Evolutionary conservation across 164 flowering plant genomes (phyloP).

Genomic region (Akebia trifoliata): DNA sequence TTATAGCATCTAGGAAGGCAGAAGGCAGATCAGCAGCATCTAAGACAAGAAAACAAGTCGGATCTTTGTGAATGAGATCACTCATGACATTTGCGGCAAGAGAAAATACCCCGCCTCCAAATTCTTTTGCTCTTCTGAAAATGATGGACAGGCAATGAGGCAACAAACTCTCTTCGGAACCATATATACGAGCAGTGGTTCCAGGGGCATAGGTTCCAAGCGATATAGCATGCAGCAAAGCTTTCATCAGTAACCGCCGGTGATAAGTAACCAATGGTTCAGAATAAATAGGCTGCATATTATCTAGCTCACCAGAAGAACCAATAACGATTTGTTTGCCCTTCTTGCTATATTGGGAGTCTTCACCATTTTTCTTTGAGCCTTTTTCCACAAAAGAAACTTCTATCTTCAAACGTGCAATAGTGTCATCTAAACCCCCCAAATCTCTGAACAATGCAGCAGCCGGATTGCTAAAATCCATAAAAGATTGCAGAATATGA

Average conservation of each 20-base stretch:
- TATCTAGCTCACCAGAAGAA: slow-evolving; percentile 41
- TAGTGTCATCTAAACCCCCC: slow-evolving; percentile 93
- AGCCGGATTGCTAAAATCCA: slow-evolving; percentile 93
- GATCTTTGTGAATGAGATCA: slow-evolving; percentile 92
- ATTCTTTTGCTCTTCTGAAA: slow-evolving; percentile 79
- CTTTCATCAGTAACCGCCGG: slow-evolving; percentile 71
- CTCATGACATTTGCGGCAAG: slow-evolving; percentile 95
- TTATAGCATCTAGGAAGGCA: slow-evolving; percentile 81
- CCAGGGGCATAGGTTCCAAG: slow-evolving; percentile 96
- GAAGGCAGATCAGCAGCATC: slow-evolving; percentile 80
- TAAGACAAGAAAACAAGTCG: slow-evolving; percentile 70
- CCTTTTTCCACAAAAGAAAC: slow-evolving; percentile 59
- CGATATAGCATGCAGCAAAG: slow-evolving; percentile 80
- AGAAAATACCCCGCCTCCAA: slow-evolving; percentile 94
- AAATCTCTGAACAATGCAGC: slow-evolving; percentile 83
- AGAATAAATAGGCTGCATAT: slow-evolving; percentile 58
- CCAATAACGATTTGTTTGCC: slow-evolving; percentile 32
- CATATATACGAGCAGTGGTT: slow-evolving; percentile 53
- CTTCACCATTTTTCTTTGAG: slow-evolving; percentile 45
- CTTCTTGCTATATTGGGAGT: slow-evolving; percentile 29
- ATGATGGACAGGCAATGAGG: slow-evolving; percentile 70
- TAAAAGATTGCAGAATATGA: slow-evolving; percentile 79
- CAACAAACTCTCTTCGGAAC: slow-evolving; percentile 74
- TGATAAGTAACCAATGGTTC: slow-evolving; percentile 78
- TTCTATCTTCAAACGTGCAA: slow-evolving; percentile 69